Evolutionary conservation across 2,329 filamentous ascomycete genomes (phyloP).

Genomic region (Colletotrichum neosansevieriae): DNA sequence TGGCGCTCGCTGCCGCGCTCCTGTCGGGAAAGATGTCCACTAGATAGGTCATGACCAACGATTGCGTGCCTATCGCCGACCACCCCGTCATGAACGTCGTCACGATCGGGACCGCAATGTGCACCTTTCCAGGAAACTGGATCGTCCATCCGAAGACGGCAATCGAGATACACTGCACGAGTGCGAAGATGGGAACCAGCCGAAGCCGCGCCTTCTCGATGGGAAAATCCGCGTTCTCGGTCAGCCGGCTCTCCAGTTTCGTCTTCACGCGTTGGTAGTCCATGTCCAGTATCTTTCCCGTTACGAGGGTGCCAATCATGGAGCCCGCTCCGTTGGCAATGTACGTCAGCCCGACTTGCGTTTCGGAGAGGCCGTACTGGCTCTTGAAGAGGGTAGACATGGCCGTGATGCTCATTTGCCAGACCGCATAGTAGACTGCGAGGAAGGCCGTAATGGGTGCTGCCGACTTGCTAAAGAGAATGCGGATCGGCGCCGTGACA

Average conservation of each 20-base stretch:
- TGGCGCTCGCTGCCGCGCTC: conserved; percentile 64
- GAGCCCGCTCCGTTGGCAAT: conserved; percentile 67
- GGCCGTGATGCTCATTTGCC: conserved; percentile 67
- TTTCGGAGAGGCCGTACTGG: conserved; percentile 56
- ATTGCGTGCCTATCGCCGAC: conserved; percentile 62
- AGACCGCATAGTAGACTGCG: conserved; percentile 64
- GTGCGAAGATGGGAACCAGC: conserved; percentile 58
- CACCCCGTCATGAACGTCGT: conserved; percentile 65
- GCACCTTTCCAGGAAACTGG: conserved; percentile 54
- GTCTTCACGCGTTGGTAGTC: conserved; percentile 61
- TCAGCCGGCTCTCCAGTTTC: conserved; percentile 29
- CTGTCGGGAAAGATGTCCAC: conserved; percentile 64
- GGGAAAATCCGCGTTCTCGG: conserved; percentile 50
- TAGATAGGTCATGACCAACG: conserved; percentile 63
- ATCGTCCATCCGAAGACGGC: conserved; percentile 66
- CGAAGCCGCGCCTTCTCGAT: conserved; percentile 65
- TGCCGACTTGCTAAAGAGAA: conserved; percentile 59
- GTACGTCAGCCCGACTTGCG: conserved; percentile 63
- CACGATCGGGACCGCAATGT: conserved; percentile 62
- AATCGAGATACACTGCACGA: conserved; percentile 59
- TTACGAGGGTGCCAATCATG: conserved; percentile 64
- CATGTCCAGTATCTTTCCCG: conserved; percentile 63
- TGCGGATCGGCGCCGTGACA: conserved; percentile 58
- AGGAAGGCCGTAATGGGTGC: conserved; percentile 60
- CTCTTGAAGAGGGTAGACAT: conserved; percentile 62